Evolutionary conservation across 306 rosid genomes (phyloP).

Genomic region (Cucumis sativus): DNA sequence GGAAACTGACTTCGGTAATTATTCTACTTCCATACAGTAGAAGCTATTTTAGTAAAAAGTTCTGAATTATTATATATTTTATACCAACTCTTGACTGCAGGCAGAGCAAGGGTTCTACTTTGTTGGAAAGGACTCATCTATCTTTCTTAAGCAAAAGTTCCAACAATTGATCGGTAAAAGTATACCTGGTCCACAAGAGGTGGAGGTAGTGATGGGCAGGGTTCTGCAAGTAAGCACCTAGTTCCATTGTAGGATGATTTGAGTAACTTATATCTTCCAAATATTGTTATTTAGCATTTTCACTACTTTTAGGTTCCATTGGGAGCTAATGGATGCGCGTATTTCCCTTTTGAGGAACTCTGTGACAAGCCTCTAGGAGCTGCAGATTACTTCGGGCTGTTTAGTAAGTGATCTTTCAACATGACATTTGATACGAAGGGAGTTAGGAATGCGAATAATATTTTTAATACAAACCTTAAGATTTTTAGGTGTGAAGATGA

Average conservation of each 20-base stretch:
- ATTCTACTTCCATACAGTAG: neutral
- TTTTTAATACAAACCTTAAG: neutral
- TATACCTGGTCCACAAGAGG: constrained; percentile 53
- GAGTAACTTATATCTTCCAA: neutral
- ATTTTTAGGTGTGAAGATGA: neutral
- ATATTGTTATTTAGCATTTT: constrained; percentile 2
- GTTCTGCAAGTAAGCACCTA: constrained; percentile 40
- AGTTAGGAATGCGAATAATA: neutral
- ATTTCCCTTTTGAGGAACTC: constrained; percentile 76
- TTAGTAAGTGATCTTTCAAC: constrained; percentile 38
- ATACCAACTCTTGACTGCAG: constrained; percentile 33
- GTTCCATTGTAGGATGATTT: neutral
- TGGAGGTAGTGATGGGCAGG: constrained; percentile 94
- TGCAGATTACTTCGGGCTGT: constrained; percentile 92
- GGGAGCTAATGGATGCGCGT: constrained; percentile 87
- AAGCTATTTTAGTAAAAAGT: neutral
- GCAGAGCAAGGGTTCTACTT: constrained; percentile 80
- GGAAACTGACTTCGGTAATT: constrained; percentile 84
- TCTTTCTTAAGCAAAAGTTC: constrained; percentile 49
- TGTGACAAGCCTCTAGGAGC: constrained; percentile 91
- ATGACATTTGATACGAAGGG: neutral
- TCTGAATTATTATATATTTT: constrained; percentile 1
- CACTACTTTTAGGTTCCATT: constrained; percentile 44
- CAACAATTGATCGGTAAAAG: constrained; percentile 55
- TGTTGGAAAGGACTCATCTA: constrained; percentile 50